Percentiles rank a stretch among this genome's conserved stretches.
These are phyloP conservation scores for Dalechampia spathulata DNA, from an alignment of 441 rosid species.

Conservation along the genomic window DNA sequence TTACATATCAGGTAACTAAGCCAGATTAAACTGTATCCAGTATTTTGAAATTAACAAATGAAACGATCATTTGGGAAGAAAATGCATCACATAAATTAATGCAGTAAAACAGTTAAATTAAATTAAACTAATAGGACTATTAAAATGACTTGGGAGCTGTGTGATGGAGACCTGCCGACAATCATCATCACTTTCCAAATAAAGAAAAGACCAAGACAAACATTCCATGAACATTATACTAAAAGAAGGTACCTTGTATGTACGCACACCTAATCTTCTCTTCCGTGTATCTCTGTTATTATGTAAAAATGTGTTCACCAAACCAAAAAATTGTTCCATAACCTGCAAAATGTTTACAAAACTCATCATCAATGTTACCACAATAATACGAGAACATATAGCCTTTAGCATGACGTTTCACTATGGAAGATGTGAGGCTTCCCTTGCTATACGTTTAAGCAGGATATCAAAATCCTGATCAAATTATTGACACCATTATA, in stretches of 20 bases:
- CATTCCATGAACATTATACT: neutral
- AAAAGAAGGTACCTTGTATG: slow-evolving; percentile 68
- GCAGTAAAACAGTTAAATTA: neutral
- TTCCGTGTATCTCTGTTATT: slow-evolving; percentile 88
- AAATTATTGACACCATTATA: neutral
- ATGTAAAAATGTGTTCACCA: slow-evolving; percentile 82
- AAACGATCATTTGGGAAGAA: neutral
- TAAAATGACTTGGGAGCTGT: neutral
- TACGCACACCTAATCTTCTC: slow-evolving; percentile 86
- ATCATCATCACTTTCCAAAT: neutral
- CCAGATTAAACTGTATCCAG: neutral
- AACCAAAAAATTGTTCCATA: slow-evolving; percentile 97
- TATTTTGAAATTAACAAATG: neutral
- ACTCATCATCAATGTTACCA: slow-evolving; percentile 9
- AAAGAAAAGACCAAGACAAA: neutral
- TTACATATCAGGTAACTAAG: neutral
- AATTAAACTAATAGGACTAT: neutral
- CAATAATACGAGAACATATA: too few relatives aligned
- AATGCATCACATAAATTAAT: neutral
- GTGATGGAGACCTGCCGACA: neutral
- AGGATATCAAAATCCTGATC: neutral
- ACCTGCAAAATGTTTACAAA: slow-evolving; percentile 54
- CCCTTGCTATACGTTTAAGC: too few relatives aligned
- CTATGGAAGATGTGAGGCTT: too few relatives aligned
- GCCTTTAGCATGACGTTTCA: too few relatives aligned